phyloP scores from a whole-genome alignment of 2,329 filamentous ascomycete species.

The Phyllosticta citriasiana region DNA sequence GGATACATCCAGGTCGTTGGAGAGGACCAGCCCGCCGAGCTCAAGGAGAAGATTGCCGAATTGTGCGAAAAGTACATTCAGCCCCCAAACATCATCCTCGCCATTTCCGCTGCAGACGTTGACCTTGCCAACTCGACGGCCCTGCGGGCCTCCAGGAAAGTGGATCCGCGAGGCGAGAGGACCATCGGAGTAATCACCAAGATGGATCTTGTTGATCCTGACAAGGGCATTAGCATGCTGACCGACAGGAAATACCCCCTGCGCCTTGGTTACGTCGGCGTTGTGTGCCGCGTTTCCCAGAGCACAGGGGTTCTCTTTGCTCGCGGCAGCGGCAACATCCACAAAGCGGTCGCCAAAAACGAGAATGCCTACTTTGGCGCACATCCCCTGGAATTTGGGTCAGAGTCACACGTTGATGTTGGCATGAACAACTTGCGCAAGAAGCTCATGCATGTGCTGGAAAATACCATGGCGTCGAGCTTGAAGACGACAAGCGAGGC shows the following conservation, averaged over 20 bases:
- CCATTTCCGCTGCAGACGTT: slow-evolving; percentile 94
- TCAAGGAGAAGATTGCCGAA: slow-evolving; percentile 93
- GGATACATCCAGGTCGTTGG: slow-evolving; percentile 96
- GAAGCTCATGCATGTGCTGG: slow-evolving; percentile 93
- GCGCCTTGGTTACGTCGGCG: slow-evolving; percentile 90
- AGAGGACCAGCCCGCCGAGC: slow-evolving; percentile 75
- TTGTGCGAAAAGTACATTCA: slow-evolving; percentile 98
- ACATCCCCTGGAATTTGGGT: slow-evolving; percentile 71
- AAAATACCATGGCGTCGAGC: slow-evolving; percentile 93
- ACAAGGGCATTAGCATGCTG: slow-evolving; percentile 67
- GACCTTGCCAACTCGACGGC: slow-evolving; percentile 95
- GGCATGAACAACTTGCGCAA: slow-evolving; percentile 82
- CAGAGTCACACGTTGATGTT: slow-evolving; percentile 60
- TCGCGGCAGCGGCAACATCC: slow-evolving; percentile 69
- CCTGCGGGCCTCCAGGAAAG: slow-evolving; percentile 75
- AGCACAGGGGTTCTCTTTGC: slow-evolving; percentile 64
- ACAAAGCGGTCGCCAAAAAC: slow-evolving; percentile 73
- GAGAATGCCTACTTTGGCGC: slow-evolving; percentile 79
- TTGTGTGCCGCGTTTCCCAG: slow-evolving; percentile 72
- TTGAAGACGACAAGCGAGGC: slow-evolving; percentile 82
- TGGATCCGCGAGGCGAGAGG: slow-evolving; percentile 87
- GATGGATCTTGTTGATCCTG: slow-evolving; percentile 90
- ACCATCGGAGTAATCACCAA: slow-evolving; percentile 99
- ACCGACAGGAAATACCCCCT: slow-evolving; percentile 88
- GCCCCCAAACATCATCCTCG: slow-evolving; percentile 88